A percentile compares a stretch with the other conserved stretches of the same genome.
These are phyloP conservation scores for Diplodia seriata DNA, from an alignment of 2,329 filamentous ascomycete species.

Conservation along the genomic window DNA sequence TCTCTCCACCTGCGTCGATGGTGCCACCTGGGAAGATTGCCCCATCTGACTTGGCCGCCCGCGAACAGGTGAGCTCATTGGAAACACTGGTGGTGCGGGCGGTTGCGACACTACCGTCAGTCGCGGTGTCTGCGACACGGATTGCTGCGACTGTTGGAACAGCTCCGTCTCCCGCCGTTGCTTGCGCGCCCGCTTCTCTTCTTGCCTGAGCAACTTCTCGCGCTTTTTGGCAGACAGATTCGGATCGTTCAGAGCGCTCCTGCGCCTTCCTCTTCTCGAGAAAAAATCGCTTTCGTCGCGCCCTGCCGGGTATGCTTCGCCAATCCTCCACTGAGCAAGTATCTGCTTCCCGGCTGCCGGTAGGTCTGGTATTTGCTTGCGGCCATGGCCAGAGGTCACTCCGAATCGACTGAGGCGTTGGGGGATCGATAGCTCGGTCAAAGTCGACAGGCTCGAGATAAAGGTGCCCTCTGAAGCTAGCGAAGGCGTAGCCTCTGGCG, in stretches of 20 bases:
- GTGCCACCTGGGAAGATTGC: slow-evolving; percentile 34
- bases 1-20: slow-evolving; percentile 46
- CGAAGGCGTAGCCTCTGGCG: slow-evolving; percentile 38
- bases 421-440: not conserved
- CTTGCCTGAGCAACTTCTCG: slow-evolving; percentile 47
- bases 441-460: slow-evolving; percentile 11
- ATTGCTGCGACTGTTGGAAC: slow-evolving; percentile 18
- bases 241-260: slow-evolving; percentile 43
- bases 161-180: slow-evolving; percentile 49
- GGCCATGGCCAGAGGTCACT: slow-evolving; percentile 10
- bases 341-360: slow-evolving; percentile 46
- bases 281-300: not conserved
- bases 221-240: slow-evolving; percentile 47
- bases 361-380: slow-evolving; percentile 39
- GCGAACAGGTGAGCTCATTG: slow-evolving; percentile 33
- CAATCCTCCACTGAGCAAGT: slow-evolving; percentile 52
- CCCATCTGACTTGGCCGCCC: slow-evolving; percentile 38
- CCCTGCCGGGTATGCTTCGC: slow-evolving; percentile 42
- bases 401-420: slow-evolving; percentile 12
- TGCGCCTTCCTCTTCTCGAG: slow-evolving; percentile 35
- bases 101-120: slow-evolving; percentile 33
- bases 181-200: slow-evolving; percentile 50
- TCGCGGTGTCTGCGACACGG: slow-evolving; percentile 16
- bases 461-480: slow-evolving; percentile 32
- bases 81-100: slow-evolving; percentile 28